A percentile compares a stretch with the other conserved stretches of the same genome.
These are phyloP conservation scores for Phytophthora europaea DNA, from an alignment of 352 stramenopile genomes.

Conservation along the genomic window DNA sequence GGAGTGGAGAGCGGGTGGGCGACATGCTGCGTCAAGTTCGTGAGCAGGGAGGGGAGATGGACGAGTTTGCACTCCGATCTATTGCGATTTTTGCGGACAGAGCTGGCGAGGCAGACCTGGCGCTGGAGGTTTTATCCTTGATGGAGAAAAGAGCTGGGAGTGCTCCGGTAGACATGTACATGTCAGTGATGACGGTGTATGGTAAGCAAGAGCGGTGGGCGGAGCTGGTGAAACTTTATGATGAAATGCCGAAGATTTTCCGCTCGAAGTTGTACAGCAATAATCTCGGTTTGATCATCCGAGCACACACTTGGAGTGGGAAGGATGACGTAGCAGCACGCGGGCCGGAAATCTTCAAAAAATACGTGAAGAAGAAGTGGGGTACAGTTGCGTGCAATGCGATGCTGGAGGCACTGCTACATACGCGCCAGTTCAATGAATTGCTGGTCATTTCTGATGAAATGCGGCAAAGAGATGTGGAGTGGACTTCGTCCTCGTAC, in stretches of 20 bases:
- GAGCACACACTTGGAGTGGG: slow-evolving; percentile 13
- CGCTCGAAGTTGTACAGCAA: slow-evolving; percentile 13
- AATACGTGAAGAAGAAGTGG: slow-evolving; percentile 14
- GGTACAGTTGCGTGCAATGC: slow-evolving; percentile 8
- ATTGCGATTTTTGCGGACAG: slow-evolving; percentile 27
- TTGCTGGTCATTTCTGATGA: slow-evolving; percentile 7
- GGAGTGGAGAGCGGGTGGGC: not conserved
- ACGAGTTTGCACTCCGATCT: slow-evolving; percentile 21
- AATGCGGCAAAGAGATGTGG: slow-evolving; percentile 11
- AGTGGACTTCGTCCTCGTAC: slow-evolving; percentile 12
- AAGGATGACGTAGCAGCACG: slow-evolving; percentile 1
- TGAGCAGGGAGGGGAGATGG: not conserved
- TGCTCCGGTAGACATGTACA: slow-evolving; percentile 15
- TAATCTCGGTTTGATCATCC: slow-evolving; percentile 12
- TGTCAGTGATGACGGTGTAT: slow-evolving; percentile 18
- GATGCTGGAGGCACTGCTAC: slow-evolving; percentile 16
- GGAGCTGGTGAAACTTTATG: slow-evolving; percentile 20
- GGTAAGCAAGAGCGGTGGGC: slow-evolving; percentile 15
- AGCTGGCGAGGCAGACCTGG: slow-evolving; percentile 13
- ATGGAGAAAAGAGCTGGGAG: slow-evolving; percentile 6
- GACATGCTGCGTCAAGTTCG: slow-evolving; percentile 5
- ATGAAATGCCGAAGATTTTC: slow-evolving; percentile 7
- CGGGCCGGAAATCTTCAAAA: slow-evolving; percentile 16
- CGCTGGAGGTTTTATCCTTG: slow-evolving; percentile 13
- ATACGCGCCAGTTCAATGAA: slow-evolving; percentile 9